Evolutionary conservation across 2,329 filamentous ascomycete genomes (phyloP).

Genomic region (Penicillium olsonii): DNA sequence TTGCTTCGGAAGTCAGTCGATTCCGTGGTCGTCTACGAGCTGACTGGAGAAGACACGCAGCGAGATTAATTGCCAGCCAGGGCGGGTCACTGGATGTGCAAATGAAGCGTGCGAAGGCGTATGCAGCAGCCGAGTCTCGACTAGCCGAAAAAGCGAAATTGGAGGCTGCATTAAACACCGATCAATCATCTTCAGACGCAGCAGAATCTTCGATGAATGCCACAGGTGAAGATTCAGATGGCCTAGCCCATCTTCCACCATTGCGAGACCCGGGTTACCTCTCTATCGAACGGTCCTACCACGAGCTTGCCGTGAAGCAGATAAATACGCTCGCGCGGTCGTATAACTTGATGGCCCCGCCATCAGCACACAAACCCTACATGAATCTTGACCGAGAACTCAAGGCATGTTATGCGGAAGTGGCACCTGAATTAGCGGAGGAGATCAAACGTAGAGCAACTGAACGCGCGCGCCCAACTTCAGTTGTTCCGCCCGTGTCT

Average conservation of each 20-base stretch:
- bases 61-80: slow-evolving; percentile 72
- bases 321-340: slow-evolving; percentile 79
- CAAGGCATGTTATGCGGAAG: slow-evolving; percentile 76
- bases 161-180: slow-evolving; percentile 25
- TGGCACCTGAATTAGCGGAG: slow-evolving; percentile 72
- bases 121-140: slow-evolving; percentile 72
- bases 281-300: slow-evolving; percentile 70
- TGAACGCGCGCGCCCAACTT: slow-evolving; percentile 43
- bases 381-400: slow-evolving; percentile 82
- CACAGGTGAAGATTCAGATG: slow-evolving; percentile 11
- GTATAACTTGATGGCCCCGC: slow-evolving; percentile 94
- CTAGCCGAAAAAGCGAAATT: slow-evolving; percentile 26
- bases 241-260: slow-evolving; percentile 53
- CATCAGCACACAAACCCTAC: slow-evolving; percentile 90
- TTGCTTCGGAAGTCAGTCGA: slow-evolving; percentile 65
- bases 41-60: slow-evolving; percentile 84
- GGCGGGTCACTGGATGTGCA: slow-evolving; percentile 76
- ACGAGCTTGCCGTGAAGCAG: slow-evolving; percentile 71
- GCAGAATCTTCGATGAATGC: slow-evolving; percentile 2
- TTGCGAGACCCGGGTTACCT: slow-evolving; percentile 83
- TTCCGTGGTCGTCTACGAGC: slow-evolving; percentile 75
- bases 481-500: slow-evolving; percentile 25
- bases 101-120: slow-evolving; percentile 68
- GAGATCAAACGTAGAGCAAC: slow-evolving; percentile 71
- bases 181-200: slow-evolving; percentile 12